Percentiles rank a stretch among this genome's conserved stretches.
Evolutionary conservation across 2,329 filamentous ascomycete species (phyloP).

Genomic region (Alternaria hordeiaustralica): DNA sequence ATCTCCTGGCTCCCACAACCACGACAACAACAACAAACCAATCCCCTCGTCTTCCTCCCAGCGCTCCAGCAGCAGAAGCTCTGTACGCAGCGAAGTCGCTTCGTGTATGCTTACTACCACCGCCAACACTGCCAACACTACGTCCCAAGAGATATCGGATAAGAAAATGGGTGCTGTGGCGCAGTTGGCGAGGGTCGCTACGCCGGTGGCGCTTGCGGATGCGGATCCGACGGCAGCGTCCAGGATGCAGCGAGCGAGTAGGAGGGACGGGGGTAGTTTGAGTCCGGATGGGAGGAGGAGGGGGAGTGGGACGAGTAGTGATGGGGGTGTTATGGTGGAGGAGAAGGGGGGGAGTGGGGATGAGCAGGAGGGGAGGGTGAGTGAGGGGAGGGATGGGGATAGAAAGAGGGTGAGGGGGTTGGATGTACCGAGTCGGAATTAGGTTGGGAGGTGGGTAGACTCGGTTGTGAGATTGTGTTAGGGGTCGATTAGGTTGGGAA

Average conservation of each 20-base stretch:
- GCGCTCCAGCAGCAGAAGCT: background rate
- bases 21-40: background rate
- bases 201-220: constrained; percentile 47
- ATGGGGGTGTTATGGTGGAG: constrained; percentile 51
- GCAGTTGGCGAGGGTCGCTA: constrained; percentile 44
- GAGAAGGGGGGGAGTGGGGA: constrained; percentile 35
- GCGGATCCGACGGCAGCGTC: constrained; percentile 45
- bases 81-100: background rate
- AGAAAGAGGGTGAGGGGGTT: background rate
- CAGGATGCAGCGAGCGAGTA: constrained; percentile 26
- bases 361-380: background rate
- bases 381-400: background rate
- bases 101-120: background rate
- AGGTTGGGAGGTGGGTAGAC: background rate
- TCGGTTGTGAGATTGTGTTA: too few relatives aligned
- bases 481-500: background rate
- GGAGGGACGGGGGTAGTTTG: constrained; percentile 36
- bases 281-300: constrained; percentile 39
- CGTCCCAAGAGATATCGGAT: background rate
- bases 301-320: constrained; percentile 23
- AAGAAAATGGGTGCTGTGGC: constrained; percentile 39
- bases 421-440: background rate
- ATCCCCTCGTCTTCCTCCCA: too few relatives aligned
- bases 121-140: background rate
- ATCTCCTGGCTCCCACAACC: background rate